Percentiles rank a stretch among this genome's conserved stretches.
phyloP scores from a whole-genome alignment of 768 basidiomycete genomes.

The Tricholoma matsutake region DNA sequence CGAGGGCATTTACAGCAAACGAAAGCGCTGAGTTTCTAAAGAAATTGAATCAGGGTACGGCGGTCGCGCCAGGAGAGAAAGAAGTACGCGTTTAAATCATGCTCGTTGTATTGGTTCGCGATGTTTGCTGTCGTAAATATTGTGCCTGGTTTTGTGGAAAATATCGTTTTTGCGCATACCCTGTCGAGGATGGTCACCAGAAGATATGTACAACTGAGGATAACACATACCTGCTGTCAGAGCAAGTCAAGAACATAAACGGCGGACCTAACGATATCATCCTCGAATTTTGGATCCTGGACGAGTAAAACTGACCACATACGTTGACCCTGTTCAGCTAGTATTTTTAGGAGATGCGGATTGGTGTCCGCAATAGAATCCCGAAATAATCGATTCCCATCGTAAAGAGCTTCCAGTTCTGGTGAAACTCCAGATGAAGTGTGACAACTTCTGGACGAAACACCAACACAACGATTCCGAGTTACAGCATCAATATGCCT shows the following conservation, averaged over 20 bases:
- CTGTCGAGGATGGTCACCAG: neutral
- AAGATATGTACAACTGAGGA: too few relatives aligned
- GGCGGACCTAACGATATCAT: neutral
- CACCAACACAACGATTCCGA: neutral
- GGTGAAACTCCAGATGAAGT: neutral
- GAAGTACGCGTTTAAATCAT: constrained; percentile 34
- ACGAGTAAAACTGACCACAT: neutral
- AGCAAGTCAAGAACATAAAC: neutral
- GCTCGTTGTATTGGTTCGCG: constrained; percentile 37
- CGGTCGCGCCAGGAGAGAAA: neutral
- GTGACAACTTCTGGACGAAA: neutral
- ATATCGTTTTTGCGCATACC: constrained; percentile 36
- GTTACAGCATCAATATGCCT: neutral
- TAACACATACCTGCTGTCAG: constrained; percentile 1
- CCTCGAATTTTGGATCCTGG: neutral
- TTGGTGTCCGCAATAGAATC: neutral
- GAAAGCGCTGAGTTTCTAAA: constrained; percentile 33
- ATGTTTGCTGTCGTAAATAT: constrained; percentile 39
- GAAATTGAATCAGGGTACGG: neutral
- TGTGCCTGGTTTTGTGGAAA: constrained; percentile 36
- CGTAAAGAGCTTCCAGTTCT: neutral
- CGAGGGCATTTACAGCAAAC: constrained; percentile 34
- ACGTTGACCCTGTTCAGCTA: neutral
- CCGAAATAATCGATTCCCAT: neutral
- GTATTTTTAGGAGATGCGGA: neutral